A percentile compares a stretch with the other conserved stretches of the same genome.
These are phyloP conservation scores for Lanmaoa rubissima DNA, from an alignment of 768 basidiomycete genomes.

Conservation along the genomic window DNA sequence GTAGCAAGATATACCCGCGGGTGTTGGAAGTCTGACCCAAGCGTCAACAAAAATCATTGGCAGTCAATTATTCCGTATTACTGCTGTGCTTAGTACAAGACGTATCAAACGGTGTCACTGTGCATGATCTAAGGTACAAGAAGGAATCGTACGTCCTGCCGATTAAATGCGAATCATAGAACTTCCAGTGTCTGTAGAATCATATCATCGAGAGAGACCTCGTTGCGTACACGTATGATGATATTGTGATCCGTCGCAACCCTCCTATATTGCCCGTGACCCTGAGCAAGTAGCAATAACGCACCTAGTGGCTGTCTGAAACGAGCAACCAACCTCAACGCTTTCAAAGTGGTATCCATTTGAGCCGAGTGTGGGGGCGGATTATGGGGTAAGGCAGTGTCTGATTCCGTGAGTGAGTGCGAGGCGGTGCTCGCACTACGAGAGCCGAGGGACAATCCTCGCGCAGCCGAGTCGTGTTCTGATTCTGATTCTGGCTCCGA, in stretches of 20 bases:
- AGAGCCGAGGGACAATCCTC: not conserved
- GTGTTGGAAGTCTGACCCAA: too few species aligned
- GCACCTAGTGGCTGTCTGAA: conserved; percentile 15
- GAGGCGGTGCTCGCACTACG: not conserved
- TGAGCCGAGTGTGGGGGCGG: not conserved
- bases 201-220: conserved; percentile 7
- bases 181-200: conserved; percentile 6
- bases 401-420: not conserved
- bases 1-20: too few species aligned
- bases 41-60: too few species aligned
- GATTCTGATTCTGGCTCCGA: not conserved
- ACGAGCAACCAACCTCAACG: conserved; percentile 6
- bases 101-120: too few species aligned
- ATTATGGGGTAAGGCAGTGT: not conserved
- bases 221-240: conserved; percentile 3
- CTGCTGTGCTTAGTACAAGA: too few species aligned
- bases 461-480: not conserved
- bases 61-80: too few species aligned
- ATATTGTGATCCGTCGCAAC: conserved; percentile 14
- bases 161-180: not conserved
- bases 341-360: not conserved
- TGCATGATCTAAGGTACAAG: not conserved
- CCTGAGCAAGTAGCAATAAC: conserved; percentile 7
- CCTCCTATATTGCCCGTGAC: conserved; percentile 12
- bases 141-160: too few species aligned